Base-by-base conservation (phyloP, 2,329 filamentous ascomycete genomes). In the Penicillium sp. region DNA sequence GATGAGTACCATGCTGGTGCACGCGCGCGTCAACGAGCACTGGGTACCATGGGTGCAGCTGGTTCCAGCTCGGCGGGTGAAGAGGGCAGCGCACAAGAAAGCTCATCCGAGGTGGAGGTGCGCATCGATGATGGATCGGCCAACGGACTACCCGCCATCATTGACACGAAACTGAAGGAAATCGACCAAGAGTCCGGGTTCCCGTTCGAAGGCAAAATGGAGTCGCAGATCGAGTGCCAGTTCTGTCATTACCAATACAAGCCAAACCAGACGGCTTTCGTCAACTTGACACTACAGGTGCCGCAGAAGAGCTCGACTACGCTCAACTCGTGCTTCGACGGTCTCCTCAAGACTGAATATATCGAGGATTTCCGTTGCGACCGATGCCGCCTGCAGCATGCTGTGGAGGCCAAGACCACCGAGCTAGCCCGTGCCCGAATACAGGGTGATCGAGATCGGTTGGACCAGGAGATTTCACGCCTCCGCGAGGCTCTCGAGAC, bases 321-420 rank as follows among this genome's bases (percentile, higher is more conserved):
- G 0, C 77, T 98, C 15, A 89, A 85, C 63, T 77, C 83, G 8
- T 98, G 93, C 68, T 93, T 98, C 61, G 93, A 98, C 62, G 87
- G 87, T 35, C 84, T 96, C 69, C 84, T 98, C 58, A 95, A 95
- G 70, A 88, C 88, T 0, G 93, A 98, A 68, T 85, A 89, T 65
- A 96, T 98, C 57, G 91, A 97, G 55, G 93, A 95, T 66, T 98
- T 94, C 75, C 90, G 87, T 59, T 98, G 93, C 72, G 93, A 96
- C 61, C 87, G 83, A 70, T 98, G 93, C 64, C 82, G 89, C 21
- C 76, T 98, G n/a, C 71, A 87, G 38, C 86, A 95, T 66, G 89
- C 89, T 4, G 72, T 87, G 46, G 75, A 82, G 28, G 69, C 77
- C 44, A 79, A 88, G 55, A 73, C 80, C 54, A 72, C 75, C 6